phyloP scores from a whole-genome alignment of 1,284 basidiomycete genomes.

The Sporisorium sorghi region DNA sequence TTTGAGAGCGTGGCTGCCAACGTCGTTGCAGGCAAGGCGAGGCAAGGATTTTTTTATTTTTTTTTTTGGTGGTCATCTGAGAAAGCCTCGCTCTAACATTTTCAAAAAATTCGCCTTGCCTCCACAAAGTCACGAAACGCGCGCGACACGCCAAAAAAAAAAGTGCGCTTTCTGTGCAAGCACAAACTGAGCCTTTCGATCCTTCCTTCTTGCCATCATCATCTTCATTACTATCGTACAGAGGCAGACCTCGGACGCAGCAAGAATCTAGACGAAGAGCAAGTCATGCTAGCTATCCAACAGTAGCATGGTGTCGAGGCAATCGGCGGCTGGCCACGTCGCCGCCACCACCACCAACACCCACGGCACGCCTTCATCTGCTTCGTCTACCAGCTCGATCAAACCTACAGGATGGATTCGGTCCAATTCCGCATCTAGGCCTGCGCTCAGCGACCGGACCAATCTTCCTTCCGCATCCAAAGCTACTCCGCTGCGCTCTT shows the following conservation, averaged over 20 bases:
- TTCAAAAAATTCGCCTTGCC: background rate
- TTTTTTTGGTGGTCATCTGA: background rate
- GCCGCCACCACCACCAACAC: background rate
- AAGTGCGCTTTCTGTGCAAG: background rate
- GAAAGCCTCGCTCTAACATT: conserved; percentile 1
- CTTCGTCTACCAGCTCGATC: conserved; percentile 23
- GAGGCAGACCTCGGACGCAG: no score
- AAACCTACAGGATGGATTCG: conserved; percentile 50
- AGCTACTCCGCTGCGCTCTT: conserved; percentile 4
- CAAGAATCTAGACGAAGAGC: no score
- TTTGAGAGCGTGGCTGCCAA: background rate
- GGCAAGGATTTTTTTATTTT: background rate
- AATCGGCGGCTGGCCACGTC: conserved; percentile 9
- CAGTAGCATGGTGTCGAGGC: conserved; percentile 18
- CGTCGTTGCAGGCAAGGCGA: background rate
- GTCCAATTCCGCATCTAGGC: conserved; percentile 19
- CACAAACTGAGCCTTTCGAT: background rate
- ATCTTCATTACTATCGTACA: background rate
- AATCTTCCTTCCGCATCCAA: conserved; percentile 17
- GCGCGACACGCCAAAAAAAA: conserved; percentile 11
- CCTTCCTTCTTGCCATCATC: background rate
- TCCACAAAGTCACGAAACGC: conserved; percentile 17
- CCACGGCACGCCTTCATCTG: conserved; percentile 8
- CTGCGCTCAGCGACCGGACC: conserved; percentile 24
- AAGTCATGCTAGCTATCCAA: background rate